Percentiles rank a stretch among this genome's conserved stretches.
These are phyloP conservation scores for Telfairia occidentalis DNA, from an alignment of 331 rosid genomes.

Conservation along the genomic window DNA sequence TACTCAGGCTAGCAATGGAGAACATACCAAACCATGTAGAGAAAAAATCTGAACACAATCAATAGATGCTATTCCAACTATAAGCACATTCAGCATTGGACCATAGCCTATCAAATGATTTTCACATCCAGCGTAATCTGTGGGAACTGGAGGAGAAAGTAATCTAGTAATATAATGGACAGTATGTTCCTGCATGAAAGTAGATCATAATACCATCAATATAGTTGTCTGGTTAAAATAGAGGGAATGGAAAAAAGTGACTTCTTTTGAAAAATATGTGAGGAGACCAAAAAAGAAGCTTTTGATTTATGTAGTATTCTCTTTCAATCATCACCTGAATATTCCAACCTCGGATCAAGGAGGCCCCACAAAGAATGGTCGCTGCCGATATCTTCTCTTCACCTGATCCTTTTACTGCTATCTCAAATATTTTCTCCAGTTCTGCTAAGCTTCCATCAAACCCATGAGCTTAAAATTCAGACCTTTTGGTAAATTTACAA, in stretches of 20 bases:
- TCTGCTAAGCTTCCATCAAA: constrained; percentile 99
- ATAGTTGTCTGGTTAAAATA: constrained; percentile 10
- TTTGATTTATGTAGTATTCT: not conserved
- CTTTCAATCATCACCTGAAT: constrained; percentile 55
- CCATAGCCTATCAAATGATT: constrained; percentile 71
- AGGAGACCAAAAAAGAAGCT: not conserved
- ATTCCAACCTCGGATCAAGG: constrained; percentile 88
- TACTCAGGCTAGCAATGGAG: not conserved
- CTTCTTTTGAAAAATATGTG: not conserved
- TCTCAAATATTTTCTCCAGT: constrained; percentile 73
- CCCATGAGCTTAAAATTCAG: constrained; percentile 98
- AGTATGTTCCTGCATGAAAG: constrained; percentile 76
- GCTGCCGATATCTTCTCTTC: constrained; percentile 93
- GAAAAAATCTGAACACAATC: constrained; percentile 92
- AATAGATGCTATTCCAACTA: constrained; percentile 80
- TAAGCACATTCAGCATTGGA: constrained; percentile 62
- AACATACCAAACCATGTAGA: constrained; percentile 87
- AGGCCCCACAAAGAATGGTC: constrained; percentile 85
- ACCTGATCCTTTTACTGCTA: constrained; percentile 77
- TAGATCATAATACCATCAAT: constrained; percentile 15
- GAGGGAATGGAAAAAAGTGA: not conserved
- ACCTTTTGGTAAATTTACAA: constrained; percentile 62
- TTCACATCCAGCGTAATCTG: constrained; percentile 44
- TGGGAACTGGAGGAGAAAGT: constrained; percentile 73
- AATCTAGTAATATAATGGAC: constrained; percentile 74